Percentiles rank a stretch among this genome's conserved stretches.
phyloP scores from a whole-genome alignment of 257 asterid genomes.

The Ophiorrhiza pumila region DNA sequence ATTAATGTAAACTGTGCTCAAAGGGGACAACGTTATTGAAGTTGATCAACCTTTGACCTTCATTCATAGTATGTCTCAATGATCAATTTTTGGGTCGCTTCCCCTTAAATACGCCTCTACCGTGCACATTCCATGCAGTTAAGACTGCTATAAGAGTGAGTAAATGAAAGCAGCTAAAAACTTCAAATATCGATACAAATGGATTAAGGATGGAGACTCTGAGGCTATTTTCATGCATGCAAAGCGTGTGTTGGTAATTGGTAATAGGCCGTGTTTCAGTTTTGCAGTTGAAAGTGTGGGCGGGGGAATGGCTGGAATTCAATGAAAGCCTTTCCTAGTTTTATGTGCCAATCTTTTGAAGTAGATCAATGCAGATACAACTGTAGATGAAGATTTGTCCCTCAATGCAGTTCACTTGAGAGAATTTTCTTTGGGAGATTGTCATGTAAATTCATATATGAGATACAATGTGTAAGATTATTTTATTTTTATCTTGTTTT shows the following conservation, averaged over 20 bases:
- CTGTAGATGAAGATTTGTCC: background rate
- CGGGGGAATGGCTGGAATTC: slow-evolving; percentile 21
- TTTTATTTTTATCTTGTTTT: too few relatives aligned
- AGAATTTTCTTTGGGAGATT: background rate
- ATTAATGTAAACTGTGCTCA: background rate
- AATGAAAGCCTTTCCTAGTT: slow-evolving; percentile 25
- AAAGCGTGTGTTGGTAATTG: background rate
- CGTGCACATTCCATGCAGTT: too few relatives aligned
- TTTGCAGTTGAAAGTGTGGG: slow-evolving; percentile 13
- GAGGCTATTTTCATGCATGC: slow-evolving; percentile 4
- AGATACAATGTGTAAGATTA: too few relatives aligned
- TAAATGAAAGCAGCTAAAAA: slow-evolving; percentile 26
- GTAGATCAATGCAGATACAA: background rate
- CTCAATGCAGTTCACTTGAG: background rate
- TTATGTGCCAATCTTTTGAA: slow-evolving; percentile 34
- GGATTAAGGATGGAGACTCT: slow-evolving; percentile 21
- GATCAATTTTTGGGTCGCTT: background rate
- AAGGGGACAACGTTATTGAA: background rate
- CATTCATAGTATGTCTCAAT: background rate
- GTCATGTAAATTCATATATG: too few relatives aligned
- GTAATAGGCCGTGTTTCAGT: background rate
- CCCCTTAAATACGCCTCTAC: too few relatives aligned
- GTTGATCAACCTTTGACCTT: background rate
- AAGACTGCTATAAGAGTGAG: slow-evolving; percentile 8
- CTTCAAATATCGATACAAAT: slow-evolving; percentile 28